A percentile compares a stretch with the other conserved stretches of the same genome.
phyloP scores from a whole-genome alignment of 2,329 filamentous ascomycete genomes.

The Sporothrix mexicana region DNA sequence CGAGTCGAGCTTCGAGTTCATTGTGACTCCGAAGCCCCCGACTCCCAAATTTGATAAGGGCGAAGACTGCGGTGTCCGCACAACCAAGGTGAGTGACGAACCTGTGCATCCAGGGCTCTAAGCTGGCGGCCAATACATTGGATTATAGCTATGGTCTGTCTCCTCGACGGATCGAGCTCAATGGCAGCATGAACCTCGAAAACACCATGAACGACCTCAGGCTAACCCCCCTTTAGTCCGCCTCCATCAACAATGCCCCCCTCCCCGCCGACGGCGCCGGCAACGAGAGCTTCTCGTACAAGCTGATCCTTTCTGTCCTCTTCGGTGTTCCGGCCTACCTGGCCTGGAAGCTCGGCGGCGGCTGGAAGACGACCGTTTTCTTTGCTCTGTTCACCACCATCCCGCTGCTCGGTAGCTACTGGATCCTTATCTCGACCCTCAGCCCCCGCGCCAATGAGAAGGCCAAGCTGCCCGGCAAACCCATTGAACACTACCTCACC shows the following conservation, averaged over 20 bases:
- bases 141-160: background rate
- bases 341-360: slow-evolving; percentile 82
- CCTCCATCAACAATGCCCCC: slow-evolving; percentile 90
- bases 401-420: slow-evolving; percentile 82
- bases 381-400: slow-evolving; percentile 78
- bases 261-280: slow-evolving; percentile 88
- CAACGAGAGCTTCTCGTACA: slow-evolving; percentile 86
- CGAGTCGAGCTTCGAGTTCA: slow-evolving; percentile 68
- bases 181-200: background rate
- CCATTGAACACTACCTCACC: slow-evolving; percentile 87
- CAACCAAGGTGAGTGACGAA: slow-evolving; percentile 55
- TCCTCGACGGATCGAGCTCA: background rate
- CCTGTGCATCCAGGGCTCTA: background rate
- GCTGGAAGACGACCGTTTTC: slow-evolving; percentile 86
- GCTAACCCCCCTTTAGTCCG: slow-evolving; percentile 63
- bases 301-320: slow-evolving; percentile 72
- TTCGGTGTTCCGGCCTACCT: slow-evolving; percentile 77
- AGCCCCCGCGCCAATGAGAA: slow-evolving; percentile 94
- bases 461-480: slow-evolving; percentile 81
- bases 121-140: background rate
- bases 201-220: background rate
- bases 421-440: slow-evolving; percentile 78
- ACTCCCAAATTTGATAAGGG: slow-evolving; percentile 57
- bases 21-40: slow-evolving; percentile 60
- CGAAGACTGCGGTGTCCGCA: slow-evolving; percentile 61